These are phyloP conservation scores for Claviceps monticola DNA, from an alignment of 2,329 filamentous ascomycete species.

Conservation along the genomic window DNA sequence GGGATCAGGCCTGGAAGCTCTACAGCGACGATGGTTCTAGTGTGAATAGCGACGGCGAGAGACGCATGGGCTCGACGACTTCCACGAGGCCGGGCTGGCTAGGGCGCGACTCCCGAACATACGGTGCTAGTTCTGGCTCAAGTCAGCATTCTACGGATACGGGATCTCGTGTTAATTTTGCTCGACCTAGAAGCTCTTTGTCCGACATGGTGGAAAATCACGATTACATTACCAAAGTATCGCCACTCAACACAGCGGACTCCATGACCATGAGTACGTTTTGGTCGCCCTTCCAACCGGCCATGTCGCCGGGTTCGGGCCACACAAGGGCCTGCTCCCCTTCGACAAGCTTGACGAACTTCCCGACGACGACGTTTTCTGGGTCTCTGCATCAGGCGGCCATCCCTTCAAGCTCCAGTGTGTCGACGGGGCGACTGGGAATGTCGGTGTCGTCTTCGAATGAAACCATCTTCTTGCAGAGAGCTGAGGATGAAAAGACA, in stretches of 20 bases:
- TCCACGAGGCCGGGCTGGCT: slow-evolving; percentile 36
- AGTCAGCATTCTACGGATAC: slow-evolving; percentile 61
- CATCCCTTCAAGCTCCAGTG: slow-evolving; percentile 30
- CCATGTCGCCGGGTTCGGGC: slow-evolving; percentile 48
- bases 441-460: slow-evolving; percentile 56
- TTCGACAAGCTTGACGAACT: slow-evolving; percentile 45
- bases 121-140: slow-evolving; percentile 39
- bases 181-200: slow-evolving; percentile 41
- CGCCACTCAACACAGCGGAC: slow-evolving; percentile 58
- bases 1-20: slow-evolving; percentile 28
- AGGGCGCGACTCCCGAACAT: slow-evolving; percentile 32
- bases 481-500: slow-evolving; percentile 54
- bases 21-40: slow-evolving; percentile 35
- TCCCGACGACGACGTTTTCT: slow-evolving; percentile 37
- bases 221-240: slow-evolving; percentile 56
- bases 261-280: slow-evolving; percentile 54
- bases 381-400: slow-evolving; percentile 26
- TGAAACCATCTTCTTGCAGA: slow-evolving; percentile 50
- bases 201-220: slow-evolving; percentile 56
- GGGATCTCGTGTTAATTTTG: slow-evolving; percentile 42
- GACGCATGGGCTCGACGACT: slow-evolving; percentile 26
- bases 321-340: slow-evolving; percentile 46
- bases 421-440: slow-evolving; percentile 42
- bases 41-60: slow-evolving; percentile 40
- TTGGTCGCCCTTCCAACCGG: slow-evolving; percentile 75